Evolutionary conservation across 2,329 filamentous ascomycete species (phyloP).

Genomic region (Cordyceps cicadae): DNA sequence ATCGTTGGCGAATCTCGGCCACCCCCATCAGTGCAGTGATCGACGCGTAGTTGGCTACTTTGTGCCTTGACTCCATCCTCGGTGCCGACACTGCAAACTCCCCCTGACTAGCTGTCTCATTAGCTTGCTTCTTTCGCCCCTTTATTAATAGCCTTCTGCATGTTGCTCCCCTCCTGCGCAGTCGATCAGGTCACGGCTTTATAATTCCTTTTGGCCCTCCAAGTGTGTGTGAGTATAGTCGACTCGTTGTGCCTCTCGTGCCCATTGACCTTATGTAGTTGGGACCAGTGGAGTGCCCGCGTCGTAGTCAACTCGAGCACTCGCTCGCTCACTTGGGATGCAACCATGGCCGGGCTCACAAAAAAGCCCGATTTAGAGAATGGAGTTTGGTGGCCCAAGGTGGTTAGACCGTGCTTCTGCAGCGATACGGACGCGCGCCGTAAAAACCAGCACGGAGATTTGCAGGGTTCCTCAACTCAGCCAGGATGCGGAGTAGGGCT

Average conservation of each 20-base stretch:
- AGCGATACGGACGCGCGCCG: neutral
- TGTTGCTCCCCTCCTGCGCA: too few relatives aligned
- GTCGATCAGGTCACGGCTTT: too few relatives aligned
- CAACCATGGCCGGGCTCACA: neutral
- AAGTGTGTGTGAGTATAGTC: too few relatives aligned
- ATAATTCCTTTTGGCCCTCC: too few relatives aligned
- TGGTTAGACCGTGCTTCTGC: neutral
- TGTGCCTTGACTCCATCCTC: neutral
- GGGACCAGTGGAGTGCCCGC: neutral
- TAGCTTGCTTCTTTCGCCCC: too few relatives aligned
- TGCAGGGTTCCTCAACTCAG: neutral
- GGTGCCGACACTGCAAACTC: neutral
- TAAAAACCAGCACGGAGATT: neutral
- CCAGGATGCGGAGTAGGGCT: neutral
- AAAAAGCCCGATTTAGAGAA: neutral
- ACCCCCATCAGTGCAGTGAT: neutral
- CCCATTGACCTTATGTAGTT: neutral
- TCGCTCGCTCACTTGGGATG: neutral
- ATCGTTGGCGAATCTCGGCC: neutral
- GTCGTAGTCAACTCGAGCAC: neutral
- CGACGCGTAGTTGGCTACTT: too few relatives aligned
- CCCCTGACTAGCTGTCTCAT: neutral
- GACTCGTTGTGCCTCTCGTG: neutral
- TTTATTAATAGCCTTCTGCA: too few relatives aligned
- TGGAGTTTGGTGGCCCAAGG: neutral